Evolutionary conservation across 1,284 basidiomycete species (phyloP), one percentile per base, ranked within the genome.

Genomic region (Ustilago vetiveriae): DNA sequence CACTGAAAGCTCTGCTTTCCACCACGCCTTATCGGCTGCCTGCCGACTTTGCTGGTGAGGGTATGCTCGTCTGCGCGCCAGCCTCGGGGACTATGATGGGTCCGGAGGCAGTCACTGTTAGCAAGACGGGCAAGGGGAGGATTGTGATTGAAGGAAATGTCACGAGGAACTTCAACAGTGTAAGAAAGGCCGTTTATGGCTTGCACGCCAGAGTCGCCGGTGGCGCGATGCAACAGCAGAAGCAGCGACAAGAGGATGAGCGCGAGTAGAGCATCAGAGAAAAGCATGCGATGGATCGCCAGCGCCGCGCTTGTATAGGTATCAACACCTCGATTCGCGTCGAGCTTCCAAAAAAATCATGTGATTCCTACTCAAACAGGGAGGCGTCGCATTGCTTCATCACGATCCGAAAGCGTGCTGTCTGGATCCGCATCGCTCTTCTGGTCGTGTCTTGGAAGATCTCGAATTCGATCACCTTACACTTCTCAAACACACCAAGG

Each of bases 41-140:
- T 6, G 67, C 80, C n/a, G 80, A 82, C 35, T 82, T 82, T 58
- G 79, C 76, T 3, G 80, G 79, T 14, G 73, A 81, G 33, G 80
- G 80, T 22, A 75, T 78, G 72, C 58, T 82, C 9, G 78, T 82
- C 10, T 80, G 79, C 39, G 74, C 69, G 19, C 58, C 72, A 16
- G 66, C 64, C 16, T n/a, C n/a, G n/a, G n/a, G n/a, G n/a, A 46
- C 68, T 1, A 51, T 49, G 11, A 52, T 40, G 0, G 58, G 43
- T 6, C 14, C 53, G 1, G 53, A 62, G 16, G 65, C 78, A 7
- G 75, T 80, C 8, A 79, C 71, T 13, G 67, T 81, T 13, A 57
- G 59, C 30, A 78, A 80, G 51, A 56, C 67, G 36, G 57, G 57
- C 16, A 52, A 69, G 17, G 78, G 74, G 6, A 54, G 55, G 26